phyloP scores from a whole-genome alignment of 148 eudicot species.

The Tetragonia tetragonoides region DNA sequence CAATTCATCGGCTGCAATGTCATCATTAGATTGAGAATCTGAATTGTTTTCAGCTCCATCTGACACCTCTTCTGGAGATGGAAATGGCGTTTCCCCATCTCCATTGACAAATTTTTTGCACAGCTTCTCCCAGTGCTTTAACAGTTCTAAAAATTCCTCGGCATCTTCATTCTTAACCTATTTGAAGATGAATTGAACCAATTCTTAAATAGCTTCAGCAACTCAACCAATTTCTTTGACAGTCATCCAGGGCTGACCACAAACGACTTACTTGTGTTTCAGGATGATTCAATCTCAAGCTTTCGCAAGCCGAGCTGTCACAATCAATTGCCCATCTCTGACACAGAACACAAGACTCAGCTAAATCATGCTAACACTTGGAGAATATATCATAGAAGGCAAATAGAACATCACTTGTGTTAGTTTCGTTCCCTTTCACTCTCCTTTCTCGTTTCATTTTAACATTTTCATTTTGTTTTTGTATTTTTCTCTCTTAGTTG shows the following conservation, averaged over 20 bases:
- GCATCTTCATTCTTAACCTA: slow-evolving; percentile 80
- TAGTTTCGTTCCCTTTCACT: not conserved
- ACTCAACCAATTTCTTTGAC: slow-evolving; percentile 5
- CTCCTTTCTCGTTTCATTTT: not conserved
- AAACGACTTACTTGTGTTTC: slow-evolving; percentile 60
- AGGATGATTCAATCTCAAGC: slow-evolving; percentile 86
- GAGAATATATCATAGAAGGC: not conserved
- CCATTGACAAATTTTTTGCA: slow-evolving; percentile 49
- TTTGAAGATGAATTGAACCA: slow-evolving; percentile 4
- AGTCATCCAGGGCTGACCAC: slow-evolving; percentile 3
- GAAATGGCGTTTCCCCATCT: slow-evolving; percentile 33
- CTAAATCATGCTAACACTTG: not conserved
- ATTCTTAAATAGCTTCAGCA: slow-evolving; percentile 4
- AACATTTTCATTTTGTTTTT: not conserved
- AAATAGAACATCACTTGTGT: not conserved
- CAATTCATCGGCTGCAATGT: slow-evolving; percentile 48
- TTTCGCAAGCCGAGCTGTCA: slow-evolving; percentile 70
- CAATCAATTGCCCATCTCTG: slow-evolving; percentile 96
- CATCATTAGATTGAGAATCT: slow-evolving; percentile 30
- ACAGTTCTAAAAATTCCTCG: slow-evolving; percentile 77
- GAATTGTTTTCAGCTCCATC: slow-evolving; percentile 20
- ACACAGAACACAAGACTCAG: slow-evolving; percentile 9
- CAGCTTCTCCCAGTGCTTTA: slow-evolving; percentile 83
- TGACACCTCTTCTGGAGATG: slow-evolving; percentile 24
- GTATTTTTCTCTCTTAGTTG: slow-evolving; percentile 1